Base-by-base conservation (phyloP, 805 yeast species). In the Wickerhamomyces rabaulensis region DNA sequence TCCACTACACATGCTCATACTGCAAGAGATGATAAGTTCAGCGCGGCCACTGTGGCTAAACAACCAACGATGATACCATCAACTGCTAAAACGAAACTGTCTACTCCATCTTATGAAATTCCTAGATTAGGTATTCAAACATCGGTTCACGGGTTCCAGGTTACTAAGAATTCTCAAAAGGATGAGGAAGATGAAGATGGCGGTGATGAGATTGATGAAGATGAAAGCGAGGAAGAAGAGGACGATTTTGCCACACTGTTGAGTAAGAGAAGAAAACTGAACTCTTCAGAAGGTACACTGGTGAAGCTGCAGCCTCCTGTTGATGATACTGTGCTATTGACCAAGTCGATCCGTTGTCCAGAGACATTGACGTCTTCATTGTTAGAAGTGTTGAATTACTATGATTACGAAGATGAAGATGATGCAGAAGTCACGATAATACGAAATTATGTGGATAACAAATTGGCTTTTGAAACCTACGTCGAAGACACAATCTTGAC, bases 81-180 rank as follows among this genome's bases (percentile, higher is more conserved):
- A 12, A 26, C 46, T 20, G 27, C 27, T 3, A 29, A 37, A 17
- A 47, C 46, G 6, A 44, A 44, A 56, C 40, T 82, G 48, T 68
- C 82, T 15, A 64, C 72, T 50, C 47, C 81, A 21, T 50, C 76
- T n/a, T 69, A 75, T 51, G 62, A 68, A 2, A 57, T 85, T 6
- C 94, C 94, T 0, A 68, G 80, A 47, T 56, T 75, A 23, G 94
- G 94, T 1, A 57, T 86, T 0, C 84, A 76, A 44, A 75, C 90
- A 0, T 66, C 84, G 6, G 82, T 85, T 0, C 74, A 79, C 60
- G 87, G 90, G 0, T 63, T 74, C 13, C 68, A 74, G 44, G 48
- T 67, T 10, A 63, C 45, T 46, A 63, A 53, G 61, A 68, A 56
- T 4, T 52, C 55, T 7, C 42, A 47, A 4, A 57, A 58, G 16